A percentile compares a stretch with the other conserved stretches of the same genome.
Conservation (phyloP, 176 grass and related monocot genomes). For the Bonia amplexicaulis region DNA sequence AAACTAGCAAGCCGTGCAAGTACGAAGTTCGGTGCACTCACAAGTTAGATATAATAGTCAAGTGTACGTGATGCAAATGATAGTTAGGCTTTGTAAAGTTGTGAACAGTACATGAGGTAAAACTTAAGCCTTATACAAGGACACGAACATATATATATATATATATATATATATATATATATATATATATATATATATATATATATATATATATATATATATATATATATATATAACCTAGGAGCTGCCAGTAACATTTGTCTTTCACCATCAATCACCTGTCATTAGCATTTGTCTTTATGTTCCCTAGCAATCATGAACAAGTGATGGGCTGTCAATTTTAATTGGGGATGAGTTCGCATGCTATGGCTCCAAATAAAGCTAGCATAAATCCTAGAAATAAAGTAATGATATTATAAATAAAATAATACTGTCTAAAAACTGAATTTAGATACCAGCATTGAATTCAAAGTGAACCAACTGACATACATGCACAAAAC, state of each 20-base stretch:
- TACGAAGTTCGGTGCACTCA: not conserved
- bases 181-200: too few species aligned
- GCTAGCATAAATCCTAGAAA: not conserved
- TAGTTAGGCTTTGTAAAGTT: not conserved
- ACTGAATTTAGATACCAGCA: not conserved
- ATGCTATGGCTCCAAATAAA: not conserved
- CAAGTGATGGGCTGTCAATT: not conserved
- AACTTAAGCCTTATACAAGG: too few species aligned
- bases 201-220: too few species aligned
- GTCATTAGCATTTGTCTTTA: slow-evolving; percentile 21
- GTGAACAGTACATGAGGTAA: not conserved
- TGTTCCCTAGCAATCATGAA: not conserved
- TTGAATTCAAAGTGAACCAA: not conserved
- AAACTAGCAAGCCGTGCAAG: not conserved
- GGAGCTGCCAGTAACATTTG: slow-evolving; percentile 19
- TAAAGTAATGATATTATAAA: not conserved
- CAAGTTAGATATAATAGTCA: not conserved
- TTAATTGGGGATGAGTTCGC: not conserved
- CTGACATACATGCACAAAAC: not conserved
- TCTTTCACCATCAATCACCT: not conserved
- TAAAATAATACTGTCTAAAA: not conserved
- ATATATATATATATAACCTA: not conserved
- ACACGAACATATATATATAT: too few species aligned
- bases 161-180: too few species aligned
- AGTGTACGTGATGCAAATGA: not conserved